These are phyloP conservation scores for Colletotrichum lentis DNA, from an alignment of 2,329 filamentous ascomycete genomes.

Conservation along the genomic window DNA sequence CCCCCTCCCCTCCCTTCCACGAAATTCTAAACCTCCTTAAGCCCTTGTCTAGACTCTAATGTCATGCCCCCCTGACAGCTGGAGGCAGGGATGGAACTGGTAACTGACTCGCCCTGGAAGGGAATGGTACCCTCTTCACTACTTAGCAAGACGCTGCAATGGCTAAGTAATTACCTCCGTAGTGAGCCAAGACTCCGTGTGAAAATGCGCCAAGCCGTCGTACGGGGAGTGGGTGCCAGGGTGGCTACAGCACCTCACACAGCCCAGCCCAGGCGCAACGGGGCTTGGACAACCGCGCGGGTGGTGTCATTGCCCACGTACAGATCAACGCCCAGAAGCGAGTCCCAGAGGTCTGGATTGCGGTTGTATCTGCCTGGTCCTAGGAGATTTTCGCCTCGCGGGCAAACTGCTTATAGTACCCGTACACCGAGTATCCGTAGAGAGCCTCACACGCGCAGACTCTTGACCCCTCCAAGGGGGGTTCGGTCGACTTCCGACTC, in stretches of 20 bases:
- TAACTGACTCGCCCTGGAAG: slow-evolving; percentile 29
- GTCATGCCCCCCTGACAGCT: neutral
- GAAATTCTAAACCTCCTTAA: neutral
- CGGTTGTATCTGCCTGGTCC: slow-evolving; percentile 19
- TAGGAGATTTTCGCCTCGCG: slow-evolving; percentile 8
- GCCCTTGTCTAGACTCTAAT: too few relatives aligned
- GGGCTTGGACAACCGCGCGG: slow-evolving; percentile 28
- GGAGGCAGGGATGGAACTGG: slow-evolving; percentile 15
- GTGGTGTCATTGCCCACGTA: slow-evolving; percentile 16
- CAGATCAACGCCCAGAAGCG: neutral
- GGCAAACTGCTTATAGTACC: slow-evolving; percentile 22
- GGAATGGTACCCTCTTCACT: neutral
- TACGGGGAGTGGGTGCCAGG: slow-evolving; percentile 4
- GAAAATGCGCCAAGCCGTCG: slow-evolving; percentile 21
- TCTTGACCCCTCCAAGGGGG: too few relatives aligned
- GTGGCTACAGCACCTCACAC: slow-evolving; percentile 5
- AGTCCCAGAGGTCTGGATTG: slow-evolving; percentile 28
- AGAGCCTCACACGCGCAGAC: too few relatives aligned
- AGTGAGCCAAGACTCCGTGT: slow-evolving; percentile 15
- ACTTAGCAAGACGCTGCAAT: slow-evolving; percentile 15
- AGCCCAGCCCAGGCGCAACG: slow-evolving; percentile 2
- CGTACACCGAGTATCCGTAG: slow-evolving; percentile 13
- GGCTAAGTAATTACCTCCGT: slow-evolving; percentile 22
- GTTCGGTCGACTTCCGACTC: slow-evolving; percentile 33
- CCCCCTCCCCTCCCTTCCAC: too few relatives aligned